Evolutionary conservation across 257 asterid genomes (phyloP), one percentile per base, ranked within the genome.

Genomic region (Przewalskia tangutica): DNA sequence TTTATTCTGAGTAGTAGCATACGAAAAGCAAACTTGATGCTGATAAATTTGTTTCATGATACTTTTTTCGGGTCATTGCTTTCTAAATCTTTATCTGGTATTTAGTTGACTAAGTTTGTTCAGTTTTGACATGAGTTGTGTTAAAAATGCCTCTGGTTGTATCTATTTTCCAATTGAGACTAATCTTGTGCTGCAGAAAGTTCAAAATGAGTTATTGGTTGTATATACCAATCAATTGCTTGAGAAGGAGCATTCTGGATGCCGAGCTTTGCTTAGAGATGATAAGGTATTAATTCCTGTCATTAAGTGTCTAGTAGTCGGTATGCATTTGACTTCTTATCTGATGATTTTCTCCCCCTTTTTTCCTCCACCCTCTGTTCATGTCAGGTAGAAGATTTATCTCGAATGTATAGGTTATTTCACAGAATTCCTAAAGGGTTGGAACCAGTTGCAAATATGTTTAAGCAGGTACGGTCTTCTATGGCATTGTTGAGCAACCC

Each of bases 161-260:
- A 44, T 46, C 36, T 42, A 38, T 53, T 36, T 20, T 65, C 10
- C 12, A 27, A 13, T 53, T 36, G 51, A 16, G 58, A 44, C 36
- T 42, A 27, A 16, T 17, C 40, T 79, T 50, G 40, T 76, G 56
- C 81, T 38, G 77, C 77, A 89, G 93, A 85, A 64, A 87, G 88
- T 84, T 55, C 86, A 81, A 83, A 9, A 83, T 60, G 90, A 92
- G 60, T 82, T 92, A 83, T 42, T 92, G 86, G 88, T 83, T 13
- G 73, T 58, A 46, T 70, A 86, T 78, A 58, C 86, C 56, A 86
- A 73, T 51, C 92, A 89, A 46, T 78, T 92, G 84, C 85, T 92
- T 66, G 91, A 88, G 68, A 90, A 92, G 86, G 92, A 91, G 85
- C 86, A 90, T 67, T 89, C 97, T 75, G 97, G 97, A 76, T 85